These are phyloP conservation scores for Rhodotorula sphaerocarpa DNA, from an alignment of 768 basidiomycete genomes.

Conservation along the genomic window DNA sequence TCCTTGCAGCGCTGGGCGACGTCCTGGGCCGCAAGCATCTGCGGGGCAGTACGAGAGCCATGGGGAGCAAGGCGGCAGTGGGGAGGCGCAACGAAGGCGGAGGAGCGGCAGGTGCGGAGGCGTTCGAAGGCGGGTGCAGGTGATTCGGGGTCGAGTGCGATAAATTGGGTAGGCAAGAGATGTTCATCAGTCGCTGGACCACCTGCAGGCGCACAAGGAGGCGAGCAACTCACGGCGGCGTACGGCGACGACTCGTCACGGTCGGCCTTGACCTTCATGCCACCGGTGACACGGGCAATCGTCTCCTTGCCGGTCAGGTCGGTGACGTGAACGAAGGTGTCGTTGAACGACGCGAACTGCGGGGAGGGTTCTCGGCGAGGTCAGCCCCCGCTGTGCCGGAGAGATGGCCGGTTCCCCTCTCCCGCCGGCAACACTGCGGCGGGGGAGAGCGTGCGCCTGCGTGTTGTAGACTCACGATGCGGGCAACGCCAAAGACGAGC, in stretches of 20 bases:
- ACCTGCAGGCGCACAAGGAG: background rate
- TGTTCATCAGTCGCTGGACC: background rate
- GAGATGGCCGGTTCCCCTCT: no score
- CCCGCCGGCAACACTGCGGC: no score
- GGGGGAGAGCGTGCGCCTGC: no score
- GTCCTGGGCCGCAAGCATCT: slow-evolving; percentile 9
- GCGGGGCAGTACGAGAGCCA: background rate
- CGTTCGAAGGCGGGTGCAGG: no score
- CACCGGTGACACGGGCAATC: slow-evolving; percentile 96
- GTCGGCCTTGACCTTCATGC: slow-evolving; percentile 99
- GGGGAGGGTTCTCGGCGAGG: no score
- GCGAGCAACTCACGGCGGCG: slow-evolving; percentile 36
- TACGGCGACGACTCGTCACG: slow-evolving; percentile 85
- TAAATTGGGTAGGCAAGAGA: no score
- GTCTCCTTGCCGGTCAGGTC: slow-evolving; percentile 99
- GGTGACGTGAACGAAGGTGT: slow-evolving; percentile 98
- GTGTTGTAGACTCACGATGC: slow-evolving; percentile 65
- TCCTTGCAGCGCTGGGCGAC: slow-evolving; percentile 84
- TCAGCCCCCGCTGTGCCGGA: no score
- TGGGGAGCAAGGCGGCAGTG: no score
- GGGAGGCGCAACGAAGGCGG: no score
- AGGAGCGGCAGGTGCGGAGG: no score
- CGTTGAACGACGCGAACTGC: slow-evolving; percentile 85
- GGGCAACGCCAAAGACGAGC: slow-evolving; percentile 93
- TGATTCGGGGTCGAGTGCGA: no score